Percentiles rank a stretch among this genome's conserved stretches.
Conservation (phyloP, 257 asterid genomes). For the Solanum tarijense region DNA sequence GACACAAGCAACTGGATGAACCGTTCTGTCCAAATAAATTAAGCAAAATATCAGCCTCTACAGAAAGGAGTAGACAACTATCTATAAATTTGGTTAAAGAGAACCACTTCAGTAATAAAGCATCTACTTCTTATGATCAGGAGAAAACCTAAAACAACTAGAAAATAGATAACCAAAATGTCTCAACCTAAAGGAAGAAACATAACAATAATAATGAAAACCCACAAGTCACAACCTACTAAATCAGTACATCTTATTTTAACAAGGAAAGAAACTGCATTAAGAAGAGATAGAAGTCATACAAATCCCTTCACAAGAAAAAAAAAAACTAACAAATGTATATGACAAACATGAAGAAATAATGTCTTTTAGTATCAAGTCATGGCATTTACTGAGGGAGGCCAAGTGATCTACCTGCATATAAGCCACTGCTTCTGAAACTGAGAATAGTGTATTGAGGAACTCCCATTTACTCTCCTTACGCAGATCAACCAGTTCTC, state of each 20-base stretch:
- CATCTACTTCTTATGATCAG: background rate
- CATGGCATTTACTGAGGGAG: background rate
- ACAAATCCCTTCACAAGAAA: background rate
- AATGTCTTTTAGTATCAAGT: background rate
- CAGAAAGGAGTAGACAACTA: background rate
- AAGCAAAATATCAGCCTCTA: background rate
- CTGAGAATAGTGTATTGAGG: conserved; percentile 79
- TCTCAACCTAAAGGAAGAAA: background rate
- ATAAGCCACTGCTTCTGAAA: conserved; percentile 90
- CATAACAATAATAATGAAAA: background rate
- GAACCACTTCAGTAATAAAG: background rate
- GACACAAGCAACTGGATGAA: background rate
- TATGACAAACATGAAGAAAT: background rate
- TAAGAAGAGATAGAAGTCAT: background rate
- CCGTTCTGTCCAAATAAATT: background rate
- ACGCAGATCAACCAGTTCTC: conserved; percentile 89
- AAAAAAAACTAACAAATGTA: background rate
- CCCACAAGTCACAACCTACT: background rate
- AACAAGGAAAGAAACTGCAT: background rate
- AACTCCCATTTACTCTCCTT: conserved; percentile 82
- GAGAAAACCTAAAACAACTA: background rate
- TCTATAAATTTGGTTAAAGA: background rate
- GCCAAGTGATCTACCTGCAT: conserved; percentile 59
- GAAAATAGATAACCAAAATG: background rate
- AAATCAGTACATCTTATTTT: background rate